These are phyloP conservation scores for Penstemon davidsonii DNA, from an alignment of 257 asterid genomes.

Conservation along the genomic window DNA sequence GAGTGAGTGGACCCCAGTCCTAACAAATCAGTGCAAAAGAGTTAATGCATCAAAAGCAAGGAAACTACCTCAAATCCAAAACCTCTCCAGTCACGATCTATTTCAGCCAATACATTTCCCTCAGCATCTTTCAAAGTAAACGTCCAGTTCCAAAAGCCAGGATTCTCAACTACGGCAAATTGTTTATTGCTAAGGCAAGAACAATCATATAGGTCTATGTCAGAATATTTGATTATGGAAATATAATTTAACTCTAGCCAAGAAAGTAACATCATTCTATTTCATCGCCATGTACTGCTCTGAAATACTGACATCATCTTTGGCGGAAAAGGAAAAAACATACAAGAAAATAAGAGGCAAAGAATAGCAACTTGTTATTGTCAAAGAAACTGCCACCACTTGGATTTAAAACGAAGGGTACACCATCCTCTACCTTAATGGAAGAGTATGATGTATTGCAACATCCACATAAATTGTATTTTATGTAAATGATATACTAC, in stretches of 20 bases:
- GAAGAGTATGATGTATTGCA: conserved; percentile 5
- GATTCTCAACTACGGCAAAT: conserved; percentile 94
- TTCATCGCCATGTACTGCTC: not conserved
- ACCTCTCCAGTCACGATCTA: conserved; percentile 98
- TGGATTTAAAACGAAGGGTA: not conserved
- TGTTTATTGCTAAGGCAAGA: conserved; percentile 66
- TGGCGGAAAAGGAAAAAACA: not conserved
- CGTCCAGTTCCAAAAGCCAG: conserved; percentile 96
- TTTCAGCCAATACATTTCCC: conserved; percentile 85
- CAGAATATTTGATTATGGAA: conserved; percentile 4
- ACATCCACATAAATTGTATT: conserved; percentile 5
- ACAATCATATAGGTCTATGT: conserved; percentile 6
- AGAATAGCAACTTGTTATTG: not conserved
- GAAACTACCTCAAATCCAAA: conserved; percentile 79
- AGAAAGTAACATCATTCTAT: conserved; percentile 3
- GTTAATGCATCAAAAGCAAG: conserved; percentile 11
- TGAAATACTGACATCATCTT: not conserved
- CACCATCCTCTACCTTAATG: conserved; percentile 1
- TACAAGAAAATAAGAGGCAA: not conserved
- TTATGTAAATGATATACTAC: not conserved
- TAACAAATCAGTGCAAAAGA: conserved; percentile 9
- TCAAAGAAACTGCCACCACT: conserved; percentile 8
- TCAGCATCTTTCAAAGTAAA: conserved; percentile 89
- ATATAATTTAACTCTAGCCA: conserved; percentile 16
- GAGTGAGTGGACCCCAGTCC: not conserved